phyloP scores from a whole-genome alignment of 208 protist genomes.

The Plasmodiophora brassicae region DNA sequence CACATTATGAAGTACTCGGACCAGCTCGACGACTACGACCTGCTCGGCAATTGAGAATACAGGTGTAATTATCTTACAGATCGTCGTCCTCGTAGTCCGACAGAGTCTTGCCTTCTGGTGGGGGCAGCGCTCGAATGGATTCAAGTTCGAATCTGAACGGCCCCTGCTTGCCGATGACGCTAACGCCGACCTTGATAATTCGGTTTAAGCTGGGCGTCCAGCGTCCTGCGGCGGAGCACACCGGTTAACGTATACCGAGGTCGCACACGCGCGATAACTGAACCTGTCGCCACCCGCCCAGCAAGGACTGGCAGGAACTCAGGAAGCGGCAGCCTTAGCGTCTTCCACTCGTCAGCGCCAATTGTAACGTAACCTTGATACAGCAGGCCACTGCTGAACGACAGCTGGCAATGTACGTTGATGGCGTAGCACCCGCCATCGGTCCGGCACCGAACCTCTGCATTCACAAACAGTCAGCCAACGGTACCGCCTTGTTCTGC shows the following conservation, averaged over 20 bases:
- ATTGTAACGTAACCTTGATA: neutral
- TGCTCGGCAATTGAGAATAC: conserved; percentile 46
- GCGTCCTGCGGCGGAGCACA: neutral
- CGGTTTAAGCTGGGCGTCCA: neutral
- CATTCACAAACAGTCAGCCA: neutral
- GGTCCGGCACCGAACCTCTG: conserved; percentile 5
- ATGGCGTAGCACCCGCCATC: conserved; percentile 21
- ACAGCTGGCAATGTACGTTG: conserved; percentile 15
- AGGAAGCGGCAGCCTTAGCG: neutral
- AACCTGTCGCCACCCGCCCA: neutral
- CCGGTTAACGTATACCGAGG: neutral
- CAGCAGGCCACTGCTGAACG: neutral
- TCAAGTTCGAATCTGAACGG: conserved; percentile 26
- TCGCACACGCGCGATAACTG: neutral
- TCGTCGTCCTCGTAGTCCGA: no score
- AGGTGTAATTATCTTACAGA: neutral
- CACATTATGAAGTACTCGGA: conserved; percentile 71
- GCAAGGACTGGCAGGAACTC: neutral
- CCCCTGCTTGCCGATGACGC: conserved; percentile 12
- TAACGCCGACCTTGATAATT: conserved; percentile 30
- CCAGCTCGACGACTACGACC: conserved; percentile 68
- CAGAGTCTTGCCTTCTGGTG: no score
- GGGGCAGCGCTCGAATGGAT: neutral
- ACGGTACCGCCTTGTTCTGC: neutral
- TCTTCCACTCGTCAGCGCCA: neutral